Conservation (phyloP, 1,139 yeast species). For the Groenewaldozyma sp. region DNA sequence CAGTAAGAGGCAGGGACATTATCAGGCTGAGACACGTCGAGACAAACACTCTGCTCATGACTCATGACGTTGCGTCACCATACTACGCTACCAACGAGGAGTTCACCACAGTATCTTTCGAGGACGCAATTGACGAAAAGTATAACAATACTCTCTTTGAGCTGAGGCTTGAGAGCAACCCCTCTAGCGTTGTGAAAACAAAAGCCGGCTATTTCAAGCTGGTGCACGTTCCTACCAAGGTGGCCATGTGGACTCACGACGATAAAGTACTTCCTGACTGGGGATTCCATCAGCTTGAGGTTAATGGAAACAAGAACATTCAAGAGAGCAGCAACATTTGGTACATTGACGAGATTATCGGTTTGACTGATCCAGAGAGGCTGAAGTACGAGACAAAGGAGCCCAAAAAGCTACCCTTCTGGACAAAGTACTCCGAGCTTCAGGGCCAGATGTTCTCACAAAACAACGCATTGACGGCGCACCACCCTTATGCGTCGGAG, state of each 20-base stretch:
- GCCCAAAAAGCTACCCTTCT: slow-evolving; percentile 59
- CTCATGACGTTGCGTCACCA: slow-evolving; percentile 99
- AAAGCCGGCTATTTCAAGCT: slow-evolving; percentile 60
- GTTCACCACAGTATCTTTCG: slow-evolving; percentile 62
- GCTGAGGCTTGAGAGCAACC: slow-evolving; percentile 50
- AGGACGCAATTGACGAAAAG: slow-evolving; percentile 45
- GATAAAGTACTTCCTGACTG: slow-evolving; percentile 83
- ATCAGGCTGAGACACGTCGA: slow-evolving; percentile 75
- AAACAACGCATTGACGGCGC: slow-evolving; percentile 75
- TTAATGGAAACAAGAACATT: slow-evolving; percentile 84
- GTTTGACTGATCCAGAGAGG: slow-evolving; percentile 52
- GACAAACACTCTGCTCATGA: slow-evolving; percentile 67
- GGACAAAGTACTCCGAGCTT: slow-evolving; percentile 81
- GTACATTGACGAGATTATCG: slow-evolving; percentile 66
- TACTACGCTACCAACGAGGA: slow-evolving; percentile 84
- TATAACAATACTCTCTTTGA: slow-evolving; percentile 74
- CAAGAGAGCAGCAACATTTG: slow-evolving; percentile 61
- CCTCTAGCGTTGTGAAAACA: slow-evolving; percentile 51
- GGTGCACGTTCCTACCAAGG: slow-evolving; percentile 77
- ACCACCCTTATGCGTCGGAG: slow-evolving; percentile 93
- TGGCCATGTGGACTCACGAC: slow-evolving; percentile 91
- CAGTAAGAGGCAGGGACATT: slow-evolving; percentile 41
- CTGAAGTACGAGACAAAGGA: slow-evolving; percentile 41
- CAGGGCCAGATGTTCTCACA: slow-evolving; percentile 87
- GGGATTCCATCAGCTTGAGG: slow-evolving; percentile 89